phyloP scores from a whole-genome alignment of 192 early-diverging fungal species.

The Coemansia sp. region DNA sequence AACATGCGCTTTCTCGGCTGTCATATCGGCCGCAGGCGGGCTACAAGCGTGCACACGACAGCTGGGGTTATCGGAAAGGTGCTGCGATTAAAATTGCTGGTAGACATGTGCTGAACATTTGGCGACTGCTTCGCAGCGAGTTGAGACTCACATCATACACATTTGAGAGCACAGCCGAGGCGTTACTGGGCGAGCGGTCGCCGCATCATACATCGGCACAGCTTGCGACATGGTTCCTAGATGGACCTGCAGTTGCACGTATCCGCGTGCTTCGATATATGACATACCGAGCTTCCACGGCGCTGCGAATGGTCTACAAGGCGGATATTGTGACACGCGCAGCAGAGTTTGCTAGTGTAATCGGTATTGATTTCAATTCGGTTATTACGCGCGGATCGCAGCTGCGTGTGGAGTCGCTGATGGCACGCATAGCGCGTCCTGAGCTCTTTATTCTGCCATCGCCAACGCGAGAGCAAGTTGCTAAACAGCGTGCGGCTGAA shows the following conservation, averaged over 20 bases:
- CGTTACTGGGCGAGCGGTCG: constrained; percentile 68
- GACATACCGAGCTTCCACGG: constrained; percentile 64
- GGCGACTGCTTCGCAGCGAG: constrained; percentile 81
- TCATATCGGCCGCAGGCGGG: background rate
- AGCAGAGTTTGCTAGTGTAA: constrained; percentile 86
- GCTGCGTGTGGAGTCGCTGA: constrained; percentile 82
- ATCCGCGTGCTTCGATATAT: constrained; percentile 68
- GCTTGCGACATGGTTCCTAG: constrained; percentile 68
- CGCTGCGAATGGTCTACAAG: constrained; percentile 70
- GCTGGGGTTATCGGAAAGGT: constrained; percentile 64
- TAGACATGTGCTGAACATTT: constrained; percentile 84
- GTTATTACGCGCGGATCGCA: constrained; percentile 90
- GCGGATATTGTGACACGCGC: constrained; percentile 68
- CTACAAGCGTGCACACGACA: constrained; percentile 13
- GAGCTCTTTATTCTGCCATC: constrained; percentile 80
- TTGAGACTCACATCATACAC: constrained; percentile 76
- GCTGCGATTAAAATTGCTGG: constrained; percentile 67
- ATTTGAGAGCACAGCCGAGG: constrained; percentile 70
- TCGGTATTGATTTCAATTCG: constrained; percentile 86
- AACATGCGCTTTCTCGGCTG: constrained; percentile 55
- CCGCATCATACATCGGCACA: constrained; percentile 64
- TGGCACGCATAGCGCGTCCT: constrained; percentile 68
- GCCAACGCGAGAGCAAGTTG: constrained; percentile 76
- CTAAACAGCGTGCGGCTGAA: constrained; percentile 71
- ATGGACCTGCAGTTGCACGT: constrained; percentile 51